Evolutionary conservation across 2,329 filamentous ascomycete species (phyloP).

Genomic region (Tolypocladium sp.): DNA sequence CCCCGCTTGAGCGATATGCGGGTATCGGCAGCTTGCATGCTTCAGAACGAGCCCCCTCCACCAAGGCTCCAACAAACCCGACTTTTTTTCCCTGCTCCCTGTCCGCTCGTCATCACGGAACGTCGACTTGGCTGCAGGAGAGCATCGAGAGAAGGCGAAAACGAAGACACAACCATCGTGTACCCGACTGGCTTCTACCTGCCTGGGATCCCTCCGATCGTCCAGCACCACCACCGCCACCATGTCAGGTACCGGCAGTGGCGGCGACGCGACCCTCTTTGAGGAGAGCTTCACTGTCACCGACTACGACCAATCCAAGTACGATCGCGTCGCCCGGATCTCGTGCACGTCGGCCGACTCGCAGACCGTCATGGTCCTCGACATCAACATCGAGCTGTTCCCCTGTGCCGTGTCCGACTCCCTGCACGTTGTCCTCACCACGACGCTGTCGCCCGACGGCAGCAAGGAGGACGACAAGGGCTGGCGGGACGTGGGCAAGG

Average conservation of each 20-base stretch:
- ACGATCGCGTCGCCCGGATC: conserved; percentile 89
- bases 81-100: background rate
- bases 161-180: background rate
- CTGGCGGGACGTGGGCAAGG: conserved; percentile 67
- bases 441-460: conserved; percentile 79
- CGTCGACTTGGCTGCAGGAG: background rate
- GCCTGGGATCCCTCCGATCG: background rate
- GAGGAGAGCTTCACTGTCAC: conserved; percentile 86
- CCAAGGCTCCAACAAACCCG: background rate
- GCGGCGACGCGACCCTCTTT: conserved; percentile 85
- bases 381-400: conserved; percentile 92
- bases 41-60: background rate
- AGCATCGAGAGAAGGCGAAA: background rate
- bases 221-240: background rate
- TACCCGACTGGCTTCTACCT: background rate
- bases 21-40: background rate
- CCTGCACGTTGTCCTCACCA: conserved; percentile 73
- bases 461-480: conserved; percentile 65
- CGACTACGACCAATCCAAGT: conserved; percentile 73
- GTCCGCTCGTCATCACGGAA: background rate
- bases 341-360: conserved; percentile 67
- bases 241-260: conserved; percentile 31
- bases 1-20: conserved; percentile 15
- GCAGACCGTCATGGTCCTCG: conserved; percentile 69
- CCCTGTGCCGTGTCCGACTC: conserved; percentile 65